These are phyloP conservation scores for Nothopassalora personata DNA, from an alignment of 2,329 filamentous ascomycete species.

Conservation along the genomic window DNA sequence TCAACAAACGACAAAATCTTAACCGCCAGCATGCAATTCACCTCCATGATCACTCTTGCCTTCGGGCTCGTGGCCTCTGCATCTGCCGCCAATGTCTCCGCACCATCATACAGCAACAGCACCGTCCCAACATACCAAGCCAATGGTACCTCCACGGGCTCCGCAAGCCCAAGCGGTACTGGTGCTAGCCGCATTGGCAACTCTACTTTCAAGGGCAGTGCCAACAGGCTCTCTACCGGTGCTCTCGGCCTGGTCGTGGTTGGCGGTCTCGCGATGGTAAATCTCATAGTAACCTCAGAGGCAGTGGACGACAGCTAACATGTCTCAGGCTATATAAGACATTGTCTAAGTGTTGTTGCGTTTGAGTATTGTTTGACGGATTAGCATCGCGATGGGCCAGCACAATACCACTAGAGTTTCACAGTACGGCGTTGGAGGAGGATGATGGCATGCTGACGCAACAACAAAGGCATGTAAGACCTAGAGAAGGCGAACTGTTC, in stretches of 20 bases:
- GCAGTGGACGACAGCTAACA: background rate
- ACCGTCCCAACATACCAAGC: background rate
- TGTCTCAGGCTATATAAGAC: conserved; percentile 1
- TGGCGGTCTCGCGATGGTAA: conserved; percentile 11
- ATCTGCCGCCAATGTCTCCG: background rate
- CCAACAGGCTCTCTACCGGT: conserved; percentile 6
- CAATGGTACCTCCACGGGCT: conserved; percentile 3
- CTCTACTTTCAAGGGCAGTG: background rate
- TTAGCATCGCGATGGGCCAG: background rate
- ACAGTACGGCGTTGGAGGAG: background rate
- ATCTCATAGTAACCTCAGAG: background rate
- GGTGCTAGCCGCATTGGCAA: background rate
- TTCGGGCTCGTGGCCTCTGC: conserved; percentile 6
- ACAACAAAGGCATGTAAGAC: background rate
- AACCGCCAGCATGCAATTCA: conserved; percentile 9
- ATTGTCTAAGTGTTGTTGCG: background rate
- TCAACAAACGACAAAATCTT: background rate
- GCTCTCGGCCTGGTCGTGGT: conserved; percentile 9
- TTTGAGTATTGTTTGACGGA: background rate
- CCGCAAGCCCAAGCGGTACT: conserved; percentile 6
- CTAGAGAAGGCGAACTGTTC: background rate
- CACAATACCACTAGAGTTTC: background rate
- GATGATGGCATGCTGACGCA: background rate
- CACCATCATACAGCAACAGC: background rate
- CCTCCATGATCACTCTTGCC: conserved; percentile 6